Evolutionary conservation across 768 basidiomycete genomes (phyloP).

Genomic region (Erythrobasidium yunnanense): DNA sequence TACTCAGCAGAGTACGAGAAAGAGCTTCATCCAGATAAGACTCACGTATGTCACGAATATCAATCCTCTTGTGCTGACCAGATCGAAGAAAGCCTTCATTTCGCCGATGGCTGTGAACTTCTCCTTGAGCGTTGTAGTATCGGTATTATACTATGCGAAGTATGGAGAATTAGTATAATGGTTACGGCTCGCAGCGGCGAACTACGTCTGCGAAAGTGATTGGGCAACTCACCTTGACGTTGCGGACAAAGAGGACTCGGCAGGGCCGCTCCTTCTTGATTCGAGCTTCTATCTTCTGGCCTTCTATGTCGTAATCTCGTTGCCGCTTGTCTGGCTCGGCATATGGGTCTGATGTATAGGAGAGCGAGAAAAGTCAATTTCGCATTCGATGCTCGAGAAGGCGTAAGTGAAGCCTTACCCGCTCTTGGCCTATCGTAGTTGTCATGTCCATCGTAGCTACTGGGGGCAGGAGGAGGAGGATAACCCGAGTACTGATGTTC

Average conservation of each 20-base stretch:
- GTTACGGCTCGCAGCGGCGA: too few relatives aligned
- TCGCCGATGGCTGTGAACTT: conserved; percentile 88
- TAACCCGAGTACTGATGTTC: too few relatives aligned
- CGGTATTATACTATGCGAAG: conserved; percentile 43
- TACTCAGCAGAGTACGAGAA: too few relatives aligned
- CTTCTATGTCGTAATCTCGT: conserved; percentile 46
- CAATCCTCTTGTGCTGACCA: conserved; percentile 92
- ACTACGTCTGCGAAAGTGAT: too few relatives aligned
- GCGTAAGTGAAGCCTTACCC: too few relatives aligned
- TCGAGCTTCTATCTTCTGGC: conserved; percentile 84
- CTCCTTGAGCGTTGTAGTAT: conserved; percentile 58
- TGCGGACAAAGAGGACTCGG: conserved; percentile 89
- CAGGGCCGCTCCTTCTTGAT: conserved; percentile 88
- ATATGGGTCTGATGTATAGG: not conserved
- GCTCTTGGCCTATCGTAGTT: too few relatives aligned
- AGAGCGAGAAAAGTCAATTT: too few relatives aligned
- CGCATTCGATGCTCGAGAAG: too few relatives aligned
- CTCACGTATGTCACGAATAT: conserved; percentile 97
- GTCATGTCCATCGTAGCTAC: too few relatives aligned
- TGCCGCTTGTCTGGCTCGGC: not conserved
- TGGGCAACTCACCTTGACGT: conserved; percentile 97
- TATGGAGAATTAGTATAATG: not conserved
- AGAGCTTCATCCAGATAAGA: conserved; percentile 35
- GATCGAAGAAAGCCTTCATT: conserved; percentile 93
- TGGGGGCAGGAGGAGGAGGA: too few relatives aligned